Evolutionary conservation across 2,329 filamentous ascomycete species (phyloP), one percentile per base, ranked within the genome.

Genomic region (Gremmenia infestans): DNA sequence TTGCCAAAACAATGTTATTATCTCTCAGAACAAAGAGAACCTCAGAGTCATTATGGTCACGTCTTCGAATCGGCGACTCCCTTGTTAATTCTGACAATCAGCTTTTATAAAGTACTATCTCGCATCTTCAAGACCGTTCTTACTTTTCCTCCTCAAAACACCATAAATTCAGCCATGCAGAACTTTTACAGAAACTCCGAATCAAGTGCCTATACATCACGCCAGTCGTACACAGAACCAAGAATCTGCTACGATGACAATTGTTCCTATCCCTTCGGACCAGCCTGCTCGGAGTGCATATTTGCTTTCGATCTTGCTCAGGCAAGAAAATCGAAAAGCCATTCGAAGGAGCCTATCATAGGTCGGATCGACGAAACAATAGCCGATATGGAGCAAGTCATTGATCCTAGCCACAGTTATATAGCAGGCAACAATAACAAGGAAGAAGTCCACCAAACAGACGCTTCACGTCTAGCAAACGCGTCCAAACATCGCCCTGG

Each of bases 241-340:
- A 39, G 53, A 12, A 50, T 54, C 5, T 63, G 61, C 28, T 48
- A 53, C n/a, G 37, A 61, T 32, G 35, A 47, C 11, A 32, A 57
- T 3, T 63, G 59, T 17, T 48, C 50, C 2, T 63, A 49, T 40
- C 61, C 59, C 2, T 58, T 53, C 35, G 61, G 61, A 22, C 43
- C 55, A 0, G 25, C 45, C 1, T 63, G 61, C 42, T 2, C 12
- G 2, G 12, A 47, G 5, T 63, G 61, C 39, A 32, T 11, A 0
- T 12, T 7, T 1, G 51, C 28, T n/a, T 42, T 35, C 49, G 48
- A 15, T 28, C 11, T n/a, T 17, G 37, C 43, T 6, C 36, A 43
- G 19, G 12, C 9, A 12, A 8, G 14, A 43, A 45, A 23, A 40
- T n/a, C 48, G 12, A 12, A 43, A 43, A n/a, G 12, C 2, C 9